These are phyloP conservation scores for Phytophthora sp. DNA, from an alignment of 352 stramenopile genomes.

Conservation along the genomic window DNA sequence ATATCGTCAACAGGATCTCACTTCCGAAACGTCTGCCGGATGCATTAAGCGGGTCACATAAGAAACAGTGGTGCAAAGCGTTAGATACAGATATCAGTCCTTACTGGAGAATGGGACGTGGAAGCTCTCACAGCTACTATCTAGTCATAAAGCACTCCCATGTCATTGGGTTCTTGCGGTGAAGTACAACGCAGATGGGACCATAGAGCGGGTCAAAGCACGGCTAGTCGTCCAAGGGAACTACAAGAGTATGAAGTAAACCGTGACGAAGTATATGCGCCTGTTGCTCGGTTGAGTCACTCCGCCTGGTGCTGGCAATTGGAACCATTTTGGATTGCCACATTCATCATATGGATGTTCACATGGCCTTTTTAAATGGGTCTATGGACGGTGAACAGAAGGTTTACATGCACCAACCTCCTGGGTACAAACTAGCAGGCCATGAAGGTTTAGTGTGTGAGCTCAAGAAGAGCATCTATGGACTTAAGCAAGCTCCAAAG, in stretches of 20 bases:
- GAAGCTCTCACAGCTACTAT: not conserved
- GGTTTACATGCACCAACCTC: not conserved
- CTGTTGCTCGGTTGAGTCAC: conserved; percentile 1
- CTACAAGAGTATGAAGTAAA: not conserved
- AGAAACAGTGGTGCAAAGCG: not conserved
- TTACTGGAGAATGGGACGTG: not conserved
- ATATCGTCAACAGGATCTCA: conserved; percentile 6
- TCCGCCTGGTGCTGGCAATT: not conserved
- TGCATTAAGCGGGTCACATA: not conserved
- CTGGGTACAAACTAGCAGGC: not conserved
- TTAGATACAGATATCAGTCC: not conserved
- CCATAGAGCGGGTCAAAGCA: not conserved
- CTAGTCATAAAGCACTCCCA: not conserved
- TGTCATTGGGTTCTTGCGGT: not conserved
- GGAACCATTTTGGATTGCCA: not conserved
- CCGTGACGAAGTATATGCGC: not conserved
- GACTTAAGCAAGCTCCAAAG: not conserved
- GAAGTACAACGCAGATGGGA: not conserved
- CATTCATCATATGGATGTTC: not conserved
- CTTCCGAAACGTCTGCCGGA: not conserved
- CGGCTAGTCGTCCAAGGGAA: not conserved
- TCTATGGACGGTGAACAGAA: not conserved
- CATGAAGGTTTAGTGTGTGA: not conserved
- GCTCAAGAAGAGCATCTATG: too few relatives aligned
- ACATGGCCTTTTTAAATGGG: not conserved